Evolutionary conservation across 768 basidiomycete species (phyloP).

Genomic region (Flagelloscypha sp.): DNA sequence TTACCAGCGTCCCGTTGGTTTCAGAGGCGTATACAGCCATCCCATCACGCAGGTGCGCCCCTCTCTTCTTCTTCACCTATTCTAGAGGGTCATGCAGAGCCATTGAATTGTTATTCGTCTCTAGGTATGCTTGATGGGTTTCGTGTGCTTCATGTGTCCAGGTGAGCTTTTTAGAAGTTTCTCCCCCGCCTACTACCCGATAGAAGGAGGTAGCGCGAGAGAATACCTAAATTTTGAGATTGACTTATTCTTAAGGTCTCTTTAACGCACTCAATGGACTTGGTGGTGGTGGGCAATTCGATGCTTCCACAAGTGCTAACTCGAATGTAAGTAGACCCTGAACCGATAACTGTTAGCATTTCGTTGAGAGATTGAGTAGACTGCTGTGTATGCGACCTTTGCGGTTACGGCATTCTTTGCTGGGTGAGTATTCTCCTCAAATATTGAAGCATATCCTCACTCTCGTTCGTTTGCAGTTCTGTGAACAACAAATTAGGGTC

Average conservation of each 20-base stretch:
- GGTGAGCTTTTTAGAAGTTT: too few relatives aligned
- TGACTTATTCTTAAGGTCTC: too few relatives aligned
- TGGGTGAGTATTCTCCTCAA: conserved; percentile 43
- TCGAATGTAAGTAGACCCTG: conserved; percentile 56
- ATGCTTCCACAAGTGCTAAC: conserved; percentile 58
- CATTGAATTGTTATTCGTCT: too few relatives aligned
- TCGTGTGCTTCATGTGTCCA: conserved; percentile 62
- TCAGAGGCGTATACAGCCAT: conserved; percentile 51
- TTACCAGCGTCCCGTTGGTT: conserved; percentile 40
- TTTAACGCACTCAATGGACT: conserved; percentile 78
- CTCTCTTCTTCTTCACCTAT: too few relatives aligned
- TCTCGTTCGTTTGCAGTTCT: conserved; percentile 34
- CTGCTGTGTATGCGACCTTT: too few relatives aligned
- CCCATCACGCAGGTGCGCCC: conserved; percentile 51
- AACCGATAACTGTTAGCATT: too few relatives aligned
- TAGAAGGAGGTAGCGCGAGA: too few relatives aligned
- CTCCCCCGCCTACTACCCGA: too few relatives aligned
- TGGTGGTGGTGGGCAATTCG: conserved; percentile 71
- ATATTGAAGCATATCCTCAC: neutral
- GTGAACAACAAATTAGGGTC: conserved; percentile 77
- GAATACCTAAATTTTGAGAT: too few relatives aligned
- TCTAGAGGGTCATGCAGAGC: too few relatives aligned
- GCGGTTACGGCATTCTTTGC: conserved; percentile 58
- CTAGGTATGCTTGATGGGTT: conserved; percentile 55
- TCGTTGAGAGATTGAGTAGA: too few relatives aligned